Percentiles rank a stretch among this genome's conserved stretches.
phyloP scores from a whole-genome alignment of 2,329 filamentous ascomycete genomes.

The Emericellopsis atlantica region DNA sequence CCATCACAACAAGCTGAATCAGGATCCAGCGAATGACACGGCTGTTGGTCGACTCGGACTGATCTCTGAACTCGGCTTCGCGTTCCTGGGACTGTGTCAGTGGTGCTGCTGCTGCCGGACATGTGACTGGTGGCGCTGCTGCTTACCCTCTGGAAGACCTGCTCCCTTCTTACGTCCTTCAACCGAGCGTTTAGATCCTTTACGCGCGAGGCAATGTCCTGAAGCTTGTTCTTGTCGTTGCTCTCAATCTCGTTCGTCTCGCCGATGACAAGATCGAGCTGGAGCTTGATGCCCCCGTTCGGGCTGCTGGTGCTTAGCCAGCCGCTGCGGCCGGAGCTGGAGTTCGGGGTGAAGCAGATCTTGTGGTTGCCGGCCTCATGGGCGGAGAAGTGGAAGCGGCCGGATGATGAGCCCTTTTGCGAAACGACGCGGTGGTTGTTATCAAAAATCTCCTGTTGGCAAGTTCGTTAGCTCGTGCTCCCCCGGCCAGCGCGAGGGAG shows the following conservation, averaged over 20 bases:
- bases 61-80: conserved; percentile 95
- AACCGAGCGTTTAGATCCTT: conserved; percentile 80
- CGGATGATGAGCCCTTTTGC: conserved; percentile 61
- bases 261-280: conserved; percentile 84
- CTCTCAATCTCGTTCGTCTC: conserved; percentile 90
- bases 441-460: conserved; percentile 71
- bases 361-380: conserved; percentile 91
- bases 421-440: conserved; percentile 93
- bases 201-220: conserved; percentile 78
- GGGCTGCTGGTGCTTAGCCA: conserved; percentile 57
- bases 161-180: conserved; percentile 82
- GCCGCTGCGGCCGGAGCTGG: conserved; percentile 52
- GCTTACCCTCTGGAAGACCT: conserved; percentile 85
- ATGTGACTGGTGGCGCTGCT: too few species aligned
- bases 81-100: conserved; percentile 54
- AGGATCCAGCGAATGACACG: conserved; percentile 90
- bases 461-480: neutral
- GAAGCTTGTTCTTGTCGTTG: conserved; percentile 83
- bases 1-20: conserved; percentile 76
- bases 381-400: conserved; percentile 91
- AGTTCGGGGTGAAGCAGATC: conserved; percentile 84
- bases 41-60: conserved; percentile 85
- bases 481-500: neutral
- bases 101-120: neutral
- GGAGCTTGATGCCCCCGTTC: conserved; percentile 70